Evolutionary conservation across 1,284 basidiomycete genomes (phyloP), one percentile per base, ranked within the genome.

Genomic region (Ceratobasidium sp.): DNA sequence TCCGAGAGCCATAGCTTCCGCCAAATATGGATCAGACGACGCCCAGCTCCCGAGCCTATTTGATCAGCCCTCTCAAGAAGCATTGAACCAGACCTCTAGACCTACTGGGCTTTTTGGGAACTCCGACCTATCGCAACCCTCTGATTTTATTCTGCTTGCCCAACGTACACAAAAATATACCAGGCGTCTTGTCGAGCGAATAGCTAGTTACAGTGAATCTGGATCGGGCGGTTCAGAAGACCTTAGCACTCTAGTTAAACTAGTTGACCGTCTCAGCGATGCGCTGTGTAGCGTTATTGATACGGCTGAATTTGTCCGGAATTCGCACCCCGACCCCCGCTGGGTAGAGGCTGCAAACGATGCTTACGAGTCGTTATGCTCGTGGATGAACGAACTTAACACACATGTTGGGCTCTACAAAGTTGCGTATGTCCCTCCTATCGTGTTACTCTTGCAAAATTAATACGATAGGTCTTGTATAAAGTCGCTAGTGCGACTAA

Each of bases 341-440:
- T 98, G 97, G 96, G 87, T 94, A 11, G 86, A 88, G 28, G 91
- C 91, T 69, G 94, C 95, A 41, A 94, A 98, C 79, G 85, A 87
- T 73, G 92, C 94, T 50, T 98, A 98, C 81, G 95, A 96, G 82
- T 89, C 89, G 73, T 84, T 98, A 73, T 98, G 95, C 84, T 92
- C 95, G 81, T 97, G 93, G 82, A 98, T 99, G 96, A 98, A 98
- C 82, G 90, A 94, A 47, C 86, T 99, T 74, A 99, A 99, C 82
- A 98, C 96, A 18, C 87, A 98, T 84, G 91, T 92, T n/a, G 95
- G 92, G 21, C 84, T 99, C 50, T 98, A 98, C 79, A 87, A 94
- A 83, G 95, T 93, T 47, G n/a, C n/a, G 80, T 81, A 89, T 84
- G 74, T 58, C 77, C 16, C 50, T 67, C 46, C 50, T 73, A 72